Evolutionary conservation across 75 land plant species (phyloP).

Genomic region (Selaginella moellendorffii): DNA sequence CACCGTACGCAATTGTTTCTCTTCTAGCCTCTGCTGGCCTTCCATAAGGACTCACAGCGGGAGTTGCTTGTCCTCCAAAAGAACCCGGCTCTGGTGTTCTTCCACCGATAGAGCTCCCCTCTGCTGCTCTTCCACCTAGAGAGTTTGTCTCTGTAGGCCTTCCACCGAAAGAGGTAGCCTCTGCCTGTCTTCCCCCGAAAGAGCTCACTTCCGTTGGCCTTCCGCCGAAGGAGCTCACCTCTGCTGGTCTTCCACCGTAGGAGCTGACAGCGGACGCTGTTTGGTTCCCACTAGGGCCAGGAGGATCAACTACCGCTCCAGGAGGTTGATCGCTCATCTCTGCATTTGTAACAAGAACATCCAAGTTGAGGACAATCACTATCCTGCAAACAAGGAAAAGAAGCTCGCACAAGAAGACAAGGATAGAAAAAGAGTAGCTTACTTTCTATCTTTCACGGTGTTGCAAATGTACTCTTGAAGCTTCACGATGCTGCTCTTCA

Average conservation of each 20-base stretch:
- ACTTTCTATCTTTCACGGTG: constrained; percentile 58
- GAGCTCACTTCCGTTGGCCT: too few relatives aligned
- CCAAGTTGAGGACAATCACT: constrained; percentile 73
- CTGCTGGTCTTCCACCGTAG: not conserved
- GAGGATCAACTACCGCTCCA: constrained; percentile 15
- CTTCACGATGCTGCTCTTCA: constrained; percentile 55
- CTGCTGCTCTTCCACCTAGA: too few relatives aligned
- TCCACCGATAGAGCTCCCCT: too few relatives aligned
- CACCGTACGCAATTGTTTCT: constrained; percentile 17
- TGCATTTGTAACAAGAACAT: constrained; percentile 36
- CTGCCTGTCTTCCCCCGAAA: too few relatives aligned
- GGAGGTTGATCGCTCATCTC: constrained; percentile 79
- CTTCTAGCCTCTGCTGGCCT: not conserved
- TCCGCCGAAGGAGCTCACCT: not conserved
- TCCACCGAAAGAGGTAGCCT: too few relatives aligned
- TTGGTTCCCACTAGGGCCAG: constrained; percentile 25
- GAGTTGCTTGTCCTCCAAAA: too few relatives aligned
- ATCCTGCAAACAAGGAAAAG: constrained; percentile 35
- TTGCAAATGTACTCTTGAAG: constrained; percentile 52
- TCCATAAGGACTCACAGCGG: constrained; percentile 1
- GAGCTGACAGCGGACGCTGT: constrained; percentile 12
- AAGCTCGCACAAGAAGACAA: too few relatives aligned
- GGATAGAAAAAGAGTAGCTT: constrained; percentile 10
- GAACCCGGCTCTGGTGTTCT: too few relatives aligned
- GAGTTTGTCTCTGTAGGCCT: too few relatives aligned